Base-by-base conservation (phyloP, 2,329 filamentous ascomycete species). In the Penicillium sp. region DNA sequence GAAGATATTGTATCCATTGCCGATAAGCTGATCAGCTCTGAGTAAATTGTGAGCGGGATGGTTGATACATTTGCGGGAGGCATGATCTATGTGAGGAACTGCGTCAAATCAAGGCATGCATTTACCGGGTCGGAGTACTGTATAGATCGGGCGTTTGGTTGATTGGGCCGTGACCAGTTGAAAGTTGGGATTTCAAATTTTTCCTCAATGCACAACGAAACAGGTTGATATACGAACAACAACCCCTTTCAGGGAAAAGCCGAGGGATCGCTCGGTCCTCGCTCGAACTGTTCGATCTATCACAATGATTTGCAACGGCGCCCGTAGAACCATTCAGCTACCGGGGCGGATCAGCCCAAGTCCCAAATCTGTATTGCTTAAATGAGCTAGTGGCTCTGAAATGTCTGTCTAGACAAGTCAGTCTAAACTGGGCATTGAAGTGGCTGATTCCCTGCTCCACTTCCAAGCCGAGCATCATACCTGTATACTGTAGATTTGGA, bases 1-100 rank as follows among this genome's bases (percentile, higher is more conserved):
- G 91, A 96, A 53, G 93, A 97, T 53, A 72, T 98, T 65, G 86
- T 90, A 63, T 87, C 89, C n/a, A 86, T 98, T 61, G 90, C 93
- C 56, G 79, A 84, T 63, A 89, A 85, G 77, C 75, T 89, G 65
- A 63, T 68, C 22, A 65, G 68, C 5, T 60, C 60, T 48, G 70
- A 71, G 43, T 73, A 60, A 44, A n/a, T 22, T 13, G 14, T 39
- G 37, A 13, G 14, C 26, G 29, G 26, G 27, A 33, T 47, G 13
- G 21, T 46, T 27, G 10, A 5, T 47, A 47, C 14, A 47, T 11
- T n/a, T 19, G 43, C 22, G n/a, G 45, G 24, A 6, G 11, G 16
- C 26, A 19, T 47, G 6, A 21, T 21, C 11, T 22, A 41, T 41
- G 19, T 11, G 39, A 39, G 43, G 43, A 24, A n/a, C 14, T n/a